Percentiles rank a stretch among this genome's conserved stretches.
phyloP scores from a whole-genome alignment of 1,284 basidiomycete genomes.

The Athelia psychrophila region DNA sequence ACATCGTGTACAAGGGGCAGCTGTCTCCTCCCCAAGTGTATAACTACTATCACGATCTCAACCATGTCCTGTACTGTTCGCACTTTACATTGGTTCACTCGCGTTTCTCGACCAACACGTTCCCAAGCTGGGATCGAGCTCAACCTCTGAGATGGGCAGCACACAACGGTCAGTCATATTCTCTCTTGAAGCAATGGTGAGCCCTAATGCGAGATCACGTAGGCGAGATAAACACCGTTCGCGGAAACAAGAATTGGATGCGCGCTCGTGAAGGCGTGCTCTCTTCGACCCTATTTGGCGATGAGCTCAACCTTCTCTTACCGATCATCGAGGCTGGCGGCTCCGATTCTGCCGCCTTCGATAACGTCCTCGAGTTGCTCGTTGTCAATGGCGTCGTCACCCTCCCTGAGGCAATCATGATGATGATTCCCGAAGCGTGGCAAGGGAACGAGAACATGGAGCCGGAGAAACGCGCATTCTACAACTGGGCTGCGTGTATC shows the following conservation, averaged over 20 bases:
- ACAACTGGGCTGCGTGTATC: conserved; percentile 93
- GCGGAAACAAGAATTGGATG: conserved; percentile 99
- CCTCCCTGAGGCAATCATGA: conserved; percentile 93
- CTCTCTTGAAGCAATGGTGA: conserved; percentile 4
- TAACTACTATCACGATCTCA: conserved; percentile 98
- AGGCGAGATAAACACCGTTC: conserved; percentile 97
- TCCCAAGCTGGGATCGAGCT: conserved; percentile 98
- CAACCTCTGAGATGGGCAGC: conserved; percentile 98
- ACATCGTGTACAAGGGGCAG: conserved; percentile 99
- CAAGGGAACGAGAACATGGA: conserved; percentile 95
- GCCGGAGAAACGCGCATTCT: conserved; percentile 91
- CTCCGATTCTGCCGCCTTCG: conserved; percentile 96
- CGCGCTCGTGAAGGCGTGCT: conserved; percentile 91
- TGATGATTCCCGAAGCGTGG: conserved; percentile 97
- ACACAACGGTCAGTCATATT: conserved; percentile 81
- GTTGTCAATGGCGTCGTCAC: conserved; percentile 94
- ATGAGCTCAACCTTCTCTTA: conserved; percentile 90
- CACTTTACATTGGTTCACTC: conserved; percentile 99
- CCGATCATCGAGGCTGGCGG: conserved; percentile 94
- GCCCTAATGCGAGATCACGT: conserved; percentile 24
- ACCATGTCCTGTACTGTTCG: conserved; percentile 92
- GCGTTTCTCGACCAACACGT: conserved; percentile 98
- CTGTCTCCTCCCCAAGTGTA: conserved; percentile 94
- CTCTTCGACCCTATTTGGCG: conserved; percentile 84
- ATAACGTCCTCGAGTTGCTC: conserved; percentile 93